Percentiles rank a stretch among this genome's conserved stretches.
These are phyloP conservation scores for Ambrosiella xylebori DNA, from an alignment of 2,329 filamentous ascomycete species.

Conservation along the genomic window DNA sequence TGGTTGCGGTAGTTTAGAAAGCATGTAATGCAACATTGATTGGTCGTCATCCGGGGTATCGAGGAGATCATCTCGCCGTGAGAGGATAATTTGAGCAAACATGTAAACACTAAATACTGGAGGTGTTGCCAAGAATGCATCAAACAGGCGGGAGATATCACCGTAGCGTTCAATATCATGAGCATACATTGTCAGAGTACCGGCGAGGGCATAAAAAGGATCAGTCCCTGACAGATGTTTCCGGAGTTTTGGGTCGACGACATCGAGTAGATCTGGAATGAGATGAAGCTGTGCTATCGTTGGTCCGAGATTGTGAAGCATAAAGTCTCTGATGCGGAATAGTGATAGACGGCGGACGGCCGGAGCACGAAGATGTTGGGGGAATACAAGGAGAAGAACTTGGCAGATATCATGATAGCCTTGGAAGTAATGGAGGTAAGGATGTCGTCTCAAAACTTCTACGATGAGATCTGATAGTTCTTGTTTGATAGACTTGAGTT, in stretches of 20 bases:
- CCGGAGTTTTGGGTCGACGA: constrained; percentile 54
- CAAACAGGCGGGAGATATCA: constrained; percentile 80
- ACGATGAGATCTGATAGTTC: constrained; percentile 69
- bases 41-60: constrained; percentile 67
- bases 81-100: constrained; percentile 74
- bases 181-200: constrained; percentile 87
- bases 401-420: constrained; percentile 98
- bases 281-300: constrained; percentile 74
- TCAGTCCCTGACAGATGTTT: constrained; percentile 59
- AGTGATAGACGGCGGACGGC: constrained; percentile 69
- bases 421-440: constrained; percentile 87
- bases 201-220: constrained; percentile 86
- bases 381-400: constrained; percentile 76
- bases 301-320: constrained; percentile 74
- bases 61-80: constrained; percentile 68
- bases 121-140: constrained; percentile 73
- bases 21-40: constrained; percentile 77
- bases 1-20: constrained; percentile 70
- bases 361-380: constrained; percentile 37
- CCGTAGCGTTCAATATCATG: constrained; percentile 85
- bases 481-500: constrained; percentile 52
- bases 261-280: constrained; percentile 62
- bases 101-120: constrained; percentile 83
- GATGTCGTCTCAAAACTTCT: constrained; percentile 61
- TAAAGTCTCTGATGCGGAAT: constrained; percentile 88